Evolutionary conservation across 2,329 filamentous ascomycete genomes (phyloP).

Genomic region (Colletotrichum plurivorum): DNA sequence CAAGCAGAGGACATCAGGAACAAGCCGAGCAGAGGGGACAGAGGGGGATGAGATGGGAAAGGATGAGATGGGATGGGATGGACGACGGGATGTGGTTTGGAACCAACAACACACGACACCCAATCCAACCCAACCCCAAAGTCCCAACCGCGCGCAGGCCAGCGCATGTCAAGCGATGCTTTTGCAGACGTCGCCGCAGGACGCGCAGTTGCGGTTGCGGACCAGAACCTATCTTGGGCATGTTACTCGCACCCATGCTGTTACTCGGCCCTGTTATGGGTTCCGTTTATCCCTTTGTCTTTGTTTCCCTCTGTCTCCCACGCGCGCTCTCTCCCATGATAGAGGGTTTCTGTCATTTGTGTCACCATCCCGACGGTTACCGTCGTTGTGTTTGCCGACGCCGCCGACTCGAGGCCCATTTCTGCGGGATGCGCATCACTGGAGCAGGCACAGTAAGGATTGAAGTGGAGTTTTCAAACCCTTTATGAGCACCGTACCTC

Average conservation of each 20-base stretch:
- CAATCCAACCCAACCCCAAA: conserved; percentile 2
- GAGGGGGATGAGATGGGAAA: background rate
- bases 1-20: background rate
- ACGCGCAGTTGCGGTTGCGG: conserved; percentile 1
- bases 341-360: background rate
- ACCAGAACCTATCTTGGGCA: conserved; percentile 5
- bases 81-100: background rate
- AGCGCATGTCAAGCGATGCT: background rate
- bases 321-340: background rate
- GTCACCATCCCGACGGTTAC: conserved; percentile 1
- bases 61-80: background rate
- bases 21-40: background rate
- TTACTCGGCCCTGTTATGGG: background rate
- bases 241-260: background rate
- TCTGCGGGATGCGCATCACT: no score
- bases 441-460: no score
- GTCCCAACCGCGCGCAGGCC: conserved; percentile 1
- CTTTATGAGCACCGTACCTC: no score
- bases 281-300: conserved; percentile 14
- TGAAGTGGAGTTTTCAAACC: no score
- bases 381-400: background rate
- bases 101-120: conserved; percentile 18
- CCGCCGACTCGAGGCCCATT: no score
- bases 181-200: background rate
- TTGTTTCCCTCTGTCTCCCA: background rate